Evolutionary conservation across 192 early-diverging fungal species (phyloP), one percentile per base, ranked within the genome.

Genomic region (Coemansia sp.): DNA sequence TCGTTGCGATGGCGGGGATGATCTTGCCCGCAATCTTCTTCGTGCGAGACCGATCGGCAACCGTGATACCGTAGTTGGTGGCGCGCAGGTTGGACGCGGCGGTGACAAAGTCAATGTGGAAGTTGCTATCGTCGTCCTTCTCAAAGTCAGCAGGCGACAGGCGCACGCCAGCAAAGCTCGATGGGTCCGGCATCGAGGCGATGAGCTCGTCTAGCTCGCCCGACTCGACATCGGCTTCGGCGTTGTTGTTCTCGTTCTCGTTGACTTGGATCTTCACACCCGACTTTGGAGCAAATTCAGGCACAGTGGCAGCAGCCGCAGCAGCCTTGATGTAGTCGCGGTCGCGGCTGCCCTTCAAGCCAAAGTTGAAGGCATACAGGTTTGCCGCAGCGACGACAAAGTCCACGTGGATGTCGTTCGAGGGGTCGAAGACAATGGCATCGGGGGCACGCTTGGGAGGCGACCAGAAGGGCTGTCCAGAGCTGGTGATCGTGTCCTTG

Each of bases 111-210:
- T 99, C 97, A 66, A 99, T 97, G 75, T 99, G 97, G 88, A 95
- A 96, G 86, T 99, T 99, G 75, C 88, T 90, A 68, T 99, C 97
- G 73, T 99, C 97, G 75, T 99, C 97, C 87, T 99, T 99, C 76
- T 99, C 97, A 77, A 99, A 99, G 62, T 98, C 96, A 12, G 88
- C 91, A 21, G 96, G 94, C 38, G 79, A 86, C 56, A 99, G 85
- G 57, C 94, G 90, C 74, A 92, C 87, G 38, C 93, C 92, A 20
- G 91, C 91, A 65, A 96, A 76, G 33, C 83, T 84, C n/a, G 91
- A 85, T 5, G 93, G 90, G 16, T 86, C 74, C 3, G 96, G 96
- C 14, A 99, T 74, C 6, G 82, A 69, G 36, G 84, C 70, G 37
- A 92, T 76, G 55, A 96, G 58, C 14, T 74, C 73, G 48, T 95